These are phyloP conservation scores for Hyphopichia fennica DNA, from an alignment of 1,139 yeast species.

Conservation along the genomic window DNA sequence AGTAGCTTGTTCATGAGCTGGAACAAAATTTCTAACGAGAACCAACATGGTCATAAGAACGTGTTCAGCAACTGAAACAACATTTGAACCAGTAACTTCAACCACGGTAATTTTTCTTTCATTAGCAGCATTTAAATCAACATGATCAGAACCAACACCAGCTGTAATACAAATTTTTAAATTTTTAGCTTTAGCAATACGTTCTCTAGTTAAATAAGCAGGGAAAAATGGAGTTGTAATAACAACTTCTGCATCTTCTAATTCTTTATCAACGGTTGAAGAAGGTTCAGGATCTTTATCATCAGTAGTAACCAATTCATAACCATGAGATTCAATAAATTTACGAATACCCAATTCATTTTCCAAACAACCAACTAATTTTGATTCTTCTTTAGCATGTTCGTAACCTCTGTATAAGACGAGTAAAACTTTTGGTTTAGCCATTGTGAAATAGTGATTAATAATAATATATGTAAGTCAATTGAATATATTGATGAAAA, in stretches of 20 bases:
- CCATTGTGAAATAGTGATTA: conserved; percentile 3
- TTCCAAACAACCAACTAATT: conserved; percentile 69
- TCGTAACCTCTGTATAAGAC: conserved; percentile 56
- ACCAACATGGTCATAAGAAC: conserved; percentile 72
- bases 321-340: conserved; percentile 67
- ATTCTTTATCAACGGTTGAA: conserved; percentile 61
- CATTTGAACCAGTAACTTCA: conserved; percentile 84
- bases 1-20: conserved; percentile 70
- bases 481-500: too few relatives aligned
- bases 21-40: conserved; percentile 74
- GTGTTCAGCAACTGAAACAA: conserved; percentile 80
- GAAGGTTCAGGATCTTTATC: conserved; percentile 65
- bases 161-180: conserved; percentile 75
- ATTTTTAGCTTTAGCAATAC: conserved; percentile 71
- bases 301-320: conserved; percentile 63
- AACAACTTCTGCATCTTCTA: conserved; percentile 71
- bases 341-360: conserved; percentile 72
- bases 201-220: conserved; percentile 66
- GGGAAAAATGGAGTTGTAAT: conserved; percentile 87
- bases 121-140: conserved; percentile 74
- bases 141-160: conserved; percentile 84
- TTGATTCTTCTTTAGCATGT: conserved; percentile 61
- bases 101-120: conserved; percentile 61
- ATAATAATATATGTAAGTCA: neutral
- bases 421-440: conserved; percentile 46